Conservation (phyloP, 768 basidiomycete species). For the Podaxis pistillaris region DNA sequence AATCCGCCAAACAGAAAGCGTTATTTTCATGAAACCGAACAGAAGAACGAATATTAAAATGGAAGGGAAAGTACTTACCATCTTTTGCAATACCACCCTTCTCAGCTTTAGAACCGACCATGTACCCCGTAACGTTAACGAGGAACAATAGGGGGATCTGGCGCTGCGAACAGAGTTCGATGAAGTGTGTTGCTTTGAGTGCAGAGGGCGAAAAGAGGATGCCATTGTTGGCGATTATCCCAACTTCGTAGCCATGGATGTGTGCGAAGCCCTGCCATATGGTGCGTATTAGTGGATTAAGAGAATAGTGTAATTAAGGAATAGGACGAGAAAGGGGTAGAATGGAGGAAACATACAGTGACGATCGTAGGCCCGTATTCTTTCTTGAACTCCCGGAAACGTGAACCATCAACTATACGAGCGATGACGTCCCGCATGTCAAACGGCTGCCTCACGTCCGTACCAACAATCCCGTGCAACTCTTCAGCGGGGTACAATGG, state of each 20-base stretch:
- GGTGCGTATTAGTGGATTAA: background rate
- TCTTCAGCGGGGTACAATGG: conserved; percentile 82
- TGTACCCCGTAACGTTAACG: conserved; percentile 96
- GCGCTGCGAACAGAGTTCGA: conserved; percentile 90
- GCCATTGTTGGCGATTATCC: conserved; percentile 93
- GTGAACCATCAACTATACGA: conserved; percentile 86
- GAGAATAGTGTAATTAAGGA: background rate
- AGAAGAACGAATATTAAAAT: background rate
- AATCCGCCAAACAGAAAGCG: no score
- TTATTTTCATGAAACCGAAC: no score
- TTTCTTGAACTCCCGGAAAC: conserved; percentile 93
- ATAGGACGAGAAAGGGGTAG: background rate
- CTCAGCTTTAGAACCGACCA: conserved; percentile 97
- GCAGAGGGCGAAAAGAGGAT: conserved; percentile 94
- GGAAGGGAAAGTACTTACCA: conserved; percentile 35
- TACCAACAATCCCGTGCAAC: conserved; percentile 88
- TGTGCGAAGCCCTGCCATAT: conserved; percentile 74
- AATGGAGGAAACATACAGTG: conserved; percentile 51
- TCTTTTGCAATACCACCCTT: conserved; percentile 94
- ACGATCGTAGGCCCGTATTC: conserved; percentile 91
- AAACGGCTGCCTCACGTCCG: conserved; percentile 83
- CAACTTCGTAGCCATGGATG: conserved; percentile 86
- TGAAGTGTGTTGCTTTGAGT: conserved; percentile 93
- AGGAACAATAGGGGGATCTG: conserved; percentile 88
- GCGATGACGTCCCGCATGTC: conserved; percentile 96